A percentile compares a stretch with the other conserved stretches of the same genome.
phyloP scores from a whole-genome alignment of 371 early-diverging fungal species.

The Apophysomyces elegans region DNA sequence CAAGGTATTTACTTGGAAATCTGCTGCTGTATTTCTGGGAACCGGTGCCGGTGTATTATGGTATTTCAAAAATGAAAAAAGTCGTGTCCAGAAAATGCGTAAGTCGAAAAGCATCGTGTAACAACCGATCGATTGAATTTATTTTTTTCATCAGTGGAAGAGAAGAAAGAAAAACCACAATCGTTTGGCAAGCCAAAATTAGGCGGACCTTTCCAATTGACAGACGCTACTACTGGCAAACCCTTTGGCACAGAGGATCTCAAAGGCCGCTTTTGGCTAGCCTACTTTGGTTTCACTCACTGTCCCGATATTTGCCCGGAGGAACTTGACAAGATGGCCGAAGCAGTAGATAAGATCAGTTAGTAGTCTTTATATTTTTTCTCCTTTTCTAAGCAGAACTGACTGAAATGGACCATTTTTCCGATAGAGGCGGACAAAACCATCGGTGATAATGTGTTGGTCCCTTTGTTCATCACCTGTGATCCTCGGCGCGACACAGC shows the following conservation, averaged over 20 bases:
- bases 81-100: constrained; percentile 54
- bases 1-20: constrained; percentile 43
- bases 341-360: constrained; percentile 83
- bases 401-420: too few relatives aligned
- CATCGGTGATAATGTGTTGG: constrained; percentile 62
- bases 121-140: background rate
- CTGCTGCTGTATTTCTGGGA: constrained; percentile 56
- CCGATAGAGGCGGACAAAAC: constrained; percentile 45
- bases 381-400: too few relatives aligned
- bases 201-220: constrained; percentile 91
- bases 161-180: constrained; percentile 42
- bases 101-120: constrained; percentile 24
- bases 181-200: constrained; percentile 83
- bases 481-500: constrained; percentile 95
- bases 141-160: constrained; percentile 1
- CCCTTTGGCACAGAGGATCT: constrained; percentile 49
- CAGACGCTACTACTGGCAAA: constrained; percentile 66
- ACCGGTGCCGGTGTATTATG: constrained; percentile 65
- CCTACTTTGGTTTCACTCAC: constrained; percentile 98
- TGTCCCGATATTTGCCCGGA: constrained; percentile 99
- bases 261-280: constrained; percentile 80
- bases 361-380: constrained; percentile 22
- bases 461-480: constrained; percentile 95
- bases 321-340: constrained; percentile 96
- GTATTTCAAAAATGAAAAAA: constrained; percentile 70